Percentiles rank a stretch among this genome's conserved stretches.
Evolutionary conservation across 2,329 filamentous ascomycete species (phyloP).

Genomic region (Colletotrichum scovillei): DNA sequence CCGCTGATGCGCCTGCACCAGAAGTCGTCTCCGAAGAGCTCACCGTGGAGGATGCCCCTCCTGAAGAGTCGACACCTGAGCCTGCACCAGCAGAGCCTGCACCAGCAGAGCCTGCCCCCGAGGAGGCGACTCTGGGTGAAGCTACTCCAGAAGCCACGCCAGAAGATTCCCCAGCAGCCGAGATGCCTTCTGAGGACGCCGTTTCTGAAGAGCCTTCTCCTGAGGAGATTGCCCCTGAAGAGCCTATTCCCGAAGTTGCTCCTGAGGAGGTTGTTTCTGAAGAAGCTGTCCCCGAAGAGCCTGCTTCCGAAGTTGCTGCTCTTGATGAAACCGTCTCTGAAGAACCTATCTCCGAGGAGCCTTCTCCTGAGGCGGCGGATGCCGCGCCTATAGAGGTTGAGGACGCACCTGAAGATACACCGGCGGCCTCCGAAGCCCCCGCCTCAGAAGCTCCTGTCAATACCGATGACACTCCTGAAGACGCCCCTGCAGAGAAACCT

Average conservation of each 20-base stretch:
- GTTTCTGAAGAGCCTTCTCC: background rate
- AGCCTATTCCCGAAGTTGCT: background rate
- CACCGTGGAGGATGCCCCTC: background rate
- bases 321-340: conserved; percentile 1
- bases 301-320: conserved; percentile 11
- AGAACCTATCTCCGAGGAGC: background rate
- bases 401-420: background rate
- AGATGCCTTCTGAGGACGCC: background rate
- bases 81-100: no score
- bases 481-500: background rate
- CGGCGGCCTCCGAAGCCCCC: background rate
- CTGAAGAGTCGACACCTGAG: background rate
- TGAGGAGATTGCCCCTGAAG: conserved; percentile 10
- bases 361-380: background rate
- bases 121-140: background rate
- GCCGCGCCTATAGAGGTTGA: background rate
- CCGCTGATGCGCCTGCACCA: background rate
- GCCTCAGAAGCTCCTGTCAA: background rate
- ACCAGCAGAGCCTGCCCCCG: no score
- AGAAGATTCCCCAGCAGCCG: conserved; percentile 3
- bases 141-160: conserved; percentile 24
- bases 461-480: background rate
- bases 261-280: background rate
- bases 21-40: background rate
- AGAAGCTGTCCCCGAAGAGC: conserved; percentile 23